Evolutionary conservation across 129 eudicot species (phyloP).

Genomic region (Daucus carota): DH1_v3.0 NC_030383.2:4777501-4778000

Average conservation of each 20-base stretch:
- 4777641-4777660: background rate
- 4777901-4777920: constrained; percentile 95
- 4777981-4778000: constrained; percentile 1
- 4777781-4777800: background rate
- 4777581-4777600: no score
- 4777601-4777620: no score
- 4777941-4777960: constrained; percentile 87
- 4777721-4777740: background rate
- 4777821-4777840: background rate
- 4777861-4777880: constrained; percentile 99
- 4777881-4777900: constrained; percentile 98
- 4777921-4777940: constrained; percentile 99
- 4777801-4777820: background rate
- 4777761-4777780: background rate
- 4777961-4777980: constrained; percentile 37
- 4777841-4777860: constrained; percentile 63
- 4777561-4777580: no score
- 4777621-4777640: background rate
- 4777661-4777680: background rate
- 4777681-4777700: background rate
- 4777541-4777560: no score
- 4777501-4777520: no score
- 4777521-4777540: no score
- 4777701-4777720: background rate
- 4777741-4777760: background rate